Evolutionary conservation across 768 basidiomycete species (phyloP).

Genomic region (Trametes cubensis): DNA sequence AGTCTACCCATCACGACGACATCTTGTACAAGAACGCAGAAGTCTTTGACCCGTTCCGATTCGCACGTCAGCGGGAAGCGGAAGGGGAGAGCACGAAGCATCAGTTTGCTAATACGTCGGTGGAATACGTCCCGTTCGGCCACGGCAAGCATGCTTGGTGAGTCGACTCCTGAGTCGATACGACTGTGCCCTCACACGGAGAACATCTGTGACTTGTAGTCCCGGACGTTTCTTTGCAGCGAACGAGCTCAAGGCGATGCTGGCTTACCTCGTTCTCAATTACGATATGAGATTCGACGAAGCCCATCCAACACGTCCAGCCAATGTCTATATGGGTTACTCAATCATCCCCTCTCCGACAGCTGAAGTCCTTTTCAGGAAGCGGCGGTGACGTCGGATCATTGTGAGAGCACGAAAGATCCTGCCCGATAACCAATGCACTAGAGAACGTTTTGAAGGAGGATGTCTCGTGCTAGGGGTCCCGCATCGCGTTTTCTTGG

Average conservation of each 20-base stretch:
- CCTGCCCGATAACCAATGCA: not conserved
- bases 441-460: no score
- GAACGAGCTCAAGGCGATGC: slow-evolving; percentile 38
- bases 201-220: slow-evolving; percentile 21
- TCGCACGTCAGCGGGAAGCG: slow-evolving; percentile 39
- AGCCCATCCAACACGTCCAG: slow-evolving; percentile 25
- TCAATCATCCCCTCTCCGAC: slow-evolving; percentile 23
- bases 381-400: slow-evolving; percentile 1
- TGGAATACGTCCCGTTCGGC: slow-evolving; percentile 31
- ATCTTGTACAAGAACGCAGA: slow-evolving; percentile 27
- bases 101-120: slow-evolving; percentile 39
- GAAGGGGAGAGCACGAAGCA: slow-evolving; percentile 38
- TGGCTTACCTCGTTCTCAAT: slow-evolving; percentile 36
- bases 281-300: slow-evolving; percentile 34
- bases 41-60: slow-evolving; percentile 52
- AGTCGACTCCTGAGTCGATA: not conserved
- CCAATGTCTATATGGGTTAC: slow-evolving; percentile 23
- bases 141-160: slow-evolving; percentile 37
- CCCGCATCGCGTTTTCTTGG: no score
- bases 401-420: not conserved
- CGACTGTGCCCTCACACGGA: no score
- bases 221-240: slow-evolving; percentile 41
- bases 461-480: no score
- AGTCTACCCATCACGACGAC: slow-evolving; percentile 30
- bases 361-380: slow-evolving; percentile 29